These are phyloP conservation scores for Clarireedia sp. DNA, from an alignment of 2,329 filamentous ascomycete genomes.

Conservation along the genomic window DNA sequence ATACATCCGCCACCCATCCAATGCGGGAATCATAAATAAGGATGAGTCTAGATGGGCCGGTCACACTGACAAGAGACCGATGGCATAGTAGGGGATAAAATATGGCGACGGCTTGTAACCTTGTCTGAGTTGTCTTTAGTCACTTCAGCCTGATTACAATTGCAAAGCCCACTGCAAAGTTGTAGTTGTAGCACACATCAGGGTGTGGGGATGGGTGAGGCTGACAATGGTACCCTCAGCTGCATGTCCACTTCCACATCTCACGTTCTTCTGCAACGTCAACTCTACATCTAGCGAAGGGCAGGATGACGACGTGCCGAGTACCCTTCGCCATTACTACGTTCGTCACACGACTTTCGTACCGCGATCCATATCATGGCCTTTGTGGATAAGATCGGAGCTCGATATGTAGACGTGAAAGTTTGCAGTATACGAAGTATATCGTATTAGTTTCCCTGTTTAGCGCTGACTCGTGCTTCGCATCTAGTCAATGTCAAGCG, in stretches of 20 bases:
- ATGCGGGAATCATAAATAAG: neutral
- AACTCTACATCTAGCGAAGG: neutral
- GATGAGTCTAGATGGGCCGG: neutral
- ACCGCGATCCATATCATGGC: neutral
- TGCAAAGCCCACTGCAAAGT: neutral
- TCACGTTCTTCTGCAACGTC: neutral
- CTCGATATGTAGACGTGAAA: neutral
- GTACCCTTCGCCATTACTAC: neutral
- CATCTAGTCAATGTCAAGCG: neutral
- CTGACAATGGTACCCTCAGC: conserved; percentile 6
- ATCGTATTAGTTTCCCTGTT: neutral
- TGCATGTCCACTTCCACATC: conserved; percentile 2
- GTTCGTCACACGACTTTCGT: neutral
- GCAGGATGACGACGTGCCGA: neutral
- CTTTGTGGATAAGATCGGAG: neutral
- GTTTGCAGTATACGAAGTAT: neutral
- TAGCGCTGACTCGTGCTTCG: neutral
- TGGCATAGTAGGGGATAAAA: neutral
- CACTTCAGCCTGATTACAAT: neutral
- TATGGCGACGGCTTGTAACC: neutral
- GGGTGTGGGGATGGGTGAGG: conserved; percentile 5
- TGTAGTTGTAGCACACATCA: conserved; percentile 2
- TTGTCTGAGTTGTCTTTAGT: neutral
- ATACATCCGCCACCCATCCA: conserved; percentile 4
- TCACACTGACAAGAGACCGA: neutral